Base-by-base conservation (phyloP, 2,329 filamentous ascomycete genomes). In the Nemania bipapillata region DNA sequence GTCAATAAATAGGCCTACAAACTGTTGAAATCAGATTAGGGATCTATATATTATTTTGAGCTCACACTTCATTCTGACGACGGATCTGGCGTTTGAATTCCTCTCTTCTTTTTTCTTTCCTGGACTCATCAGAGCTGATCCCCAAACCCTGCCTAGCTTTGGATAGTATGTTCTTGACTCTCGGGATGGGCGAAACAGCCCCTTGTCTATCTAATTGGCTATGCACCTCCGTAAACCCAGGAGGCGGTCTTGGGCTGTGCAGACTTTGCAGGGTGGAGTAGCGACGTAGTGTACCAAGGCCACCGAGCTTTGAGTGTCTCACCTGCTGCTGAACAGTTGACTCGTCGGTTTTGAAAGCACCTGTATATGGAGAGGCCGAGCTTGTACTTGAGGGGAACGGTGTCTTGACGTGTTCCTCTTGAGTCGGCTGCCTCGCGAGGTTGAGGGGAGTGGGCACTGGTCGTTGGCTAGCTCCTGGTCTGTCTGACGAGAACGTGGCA, bases 111-210 rank as follows among this genome's bases (percentile, higher is more conserved):
- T 61, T 73, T 56, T 75, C 74, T 59, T 70, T 76, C 69, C 65
- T 72, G 9, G 63, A 53, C 53, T 76, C 76, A 6, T 74, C 72
- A 5, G 69, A 71, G 12, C 53, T 28, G 17, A 76, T 55, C 20
- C 73, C 65, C 11, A 74, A 61, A n/a, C 72, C 69, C 2, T 69
- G 72, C 42, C 72, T 76, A 40, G 76, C 75, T 68, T 66, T 74
- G 0, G 73, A 73, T 30, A 77, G 45, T 2, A 77, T 70, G 32
- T 69, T 68, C 69, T 61, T 77, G 11, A 73, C 68, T 61, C 62
- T 74, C 0, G 74, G 74, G 1, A 65, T 53, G 3, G 73, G 37
- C 45, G 65, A 63, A 52, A 45, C 53, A 12, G 40, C 58, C 15
- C 59, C 68, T 26, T 69, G 56, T 15, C 63, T 59, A n/a, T 69